Conservation (phyloP, 176 grass and related monocot genomes). For the Aechmea fasciata region DNA sequence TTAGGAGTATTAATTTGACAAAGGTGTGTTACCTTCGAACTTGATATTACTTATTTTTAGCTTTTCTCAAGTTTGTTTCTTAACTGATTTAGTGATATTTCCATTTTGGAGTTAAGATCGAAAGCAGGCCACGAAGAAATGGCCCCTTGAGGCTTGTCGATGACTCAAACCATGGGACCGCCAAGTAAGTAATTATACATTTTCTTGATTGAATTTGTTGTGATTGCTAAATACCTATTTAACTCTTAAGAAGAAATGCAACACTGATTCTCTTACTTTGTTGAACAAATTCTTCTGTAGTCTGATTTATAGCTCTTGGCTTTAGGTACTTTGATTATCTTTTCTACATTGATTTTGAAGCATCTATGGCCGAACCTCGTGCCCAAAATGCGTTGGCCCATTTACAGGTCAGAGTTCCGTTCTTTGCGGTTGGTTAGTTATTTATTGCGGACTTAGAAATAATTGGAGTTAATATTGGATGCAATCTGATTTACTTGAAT, state of each 20-base stretch:
- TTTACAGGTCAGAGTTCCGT: slow-evolving; percentile 29
- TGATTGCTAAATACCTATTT: not conserved
- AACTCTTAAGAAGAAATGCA: not conserved
- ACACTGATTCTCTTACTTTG: not conserved
- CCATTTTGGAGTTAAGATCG: slow-evolving; percentile 31
- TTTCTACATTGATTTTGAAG: slow-evolving; percentile 58
- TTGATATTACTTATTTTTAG: not conserved
- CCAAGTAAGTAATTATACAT: slow-evolving; percentile 26
- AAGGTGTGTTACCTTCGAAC: slow-evolving; percentile 39
- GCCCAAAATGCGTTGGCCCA: slow-evolving; percentile 49
- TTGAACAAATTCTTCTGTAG: not conserved
- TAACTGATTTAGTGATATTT: not conserved
- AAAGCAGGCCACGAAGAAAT: slow-evolving; percentile 41
- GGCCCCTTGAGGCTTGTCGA: slow-evolving; percentile 43
- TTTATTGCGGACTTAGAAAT: not conserved
- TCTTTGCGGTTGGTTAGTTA: slow-evolving; percentile 3
- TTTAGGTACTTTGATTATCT: slow-evolving; percentile 57
- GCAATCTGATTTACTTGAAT: not conserved
- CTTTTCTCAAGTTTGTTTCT: not conserved
- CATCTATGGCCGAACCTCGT: slow-evolving; percentile 43
- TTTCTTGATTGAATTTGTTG: slow-evolving; percentile 2
- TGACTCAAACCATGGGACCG: slow-evolving; percentile 33
- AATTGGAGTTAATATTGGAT: not conserved
- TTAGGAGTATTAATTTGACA: slow-evolving; percentile 38
- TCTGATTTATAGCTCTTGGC: slow-evolving; percentile 1